Evolutionary conservation across 805 yeast genomes (phyloP).

Genomic region (Ogataea allantospora): DNA sequence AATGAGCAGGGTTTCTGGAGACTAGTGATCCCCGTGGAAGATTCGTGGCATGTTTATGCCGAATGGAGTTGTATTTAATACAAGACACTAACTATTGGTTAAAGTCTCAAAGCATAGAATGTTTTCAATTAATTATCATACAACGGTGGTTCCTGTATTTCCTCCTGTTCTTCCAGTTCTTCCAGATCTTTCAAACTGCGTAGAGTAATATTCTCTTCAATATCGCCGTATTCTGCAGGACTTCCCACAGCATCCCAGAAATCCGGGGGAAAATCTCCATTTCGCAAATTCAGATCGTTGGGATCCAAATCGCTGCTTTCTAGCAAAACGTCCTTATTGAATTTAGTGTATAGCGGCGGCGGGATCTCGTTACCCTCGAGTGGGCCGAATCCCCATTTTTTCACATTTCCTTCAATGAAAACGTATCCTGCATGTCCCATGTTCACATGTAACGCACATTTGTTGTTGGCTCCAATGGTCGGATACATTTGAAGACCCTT

Average conservation of each 20-base stretch:
- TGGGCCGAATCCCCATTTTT: conserved; percentile 95
- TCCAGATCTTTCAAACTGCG: conserved; percentile 24
- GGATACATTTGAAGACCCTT: conserved; percentile 74
- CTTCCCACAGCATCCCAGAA: conserved; percentile 43
- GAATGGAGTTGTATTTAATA: conserved; percentile 60
- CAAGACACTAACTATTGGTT: conserved; percentile 1
- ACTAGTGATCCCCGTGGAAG: conserved; percentile 75
- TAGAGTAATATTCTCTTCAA: conserved; percentile 32
- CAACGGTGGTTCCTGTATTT: conserved; percentile 3
- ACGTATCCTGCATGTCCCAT: conserved; percentile 89
- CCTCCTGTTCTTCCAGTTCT: not conserved
- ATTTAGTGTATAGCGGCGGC: conserved; percentile 88
- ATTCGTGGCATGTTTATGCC: conserved; percentile 85
- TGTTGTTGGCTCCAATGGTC: conserved; percentile 81
- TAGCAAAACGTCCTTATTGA: conserved; percentile 71
- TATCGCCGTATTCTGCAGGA: conserved; percentile 35
- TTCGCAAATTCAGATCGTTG: conserved; percentile 38
- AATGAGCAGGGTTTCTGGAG: conserved; percentile 81
- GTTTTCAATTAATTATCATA: not conserved
- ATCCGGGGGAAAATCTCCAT: conserved; percentile 54
- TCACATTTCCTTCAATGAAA: conserved; percentile 87
- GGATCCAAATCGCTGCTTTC: conserved; percentile 58
- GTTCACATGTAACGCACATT: conserved; percentile 85
- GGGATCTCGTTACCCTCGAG: conserved; percentile 85
- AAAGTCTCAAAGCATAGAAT: not conserved